These are phyloP conservation scores for Nicotiana undulata DNA, from an alignment of 257 asterid species.

Conservation along the genomic window DNA sequence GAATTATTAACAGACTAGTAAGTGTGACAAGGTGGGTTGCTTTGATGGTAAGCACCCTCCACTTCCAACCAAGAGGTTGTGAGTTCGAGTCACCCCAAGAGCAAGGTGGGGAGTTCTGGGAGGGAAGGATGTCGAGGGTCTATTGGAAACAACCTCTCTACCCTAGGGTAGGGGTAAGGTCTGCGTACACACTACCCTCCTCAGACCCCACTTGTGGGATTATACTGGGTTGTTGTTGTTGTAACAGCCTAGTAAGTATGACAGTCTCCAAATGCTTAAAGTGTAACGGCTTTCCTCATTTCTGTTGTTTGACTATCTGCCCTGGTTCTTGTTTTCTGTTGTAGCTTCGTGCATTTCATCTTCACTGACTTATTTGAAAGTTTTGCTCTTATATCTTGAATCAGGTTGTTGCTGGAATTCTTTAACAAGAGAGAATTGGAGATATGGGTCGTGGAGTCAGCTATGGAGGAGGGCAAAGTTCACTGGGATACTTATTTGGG, in stretches of 20 bases:
- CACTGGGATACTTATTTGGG: conserved; percentile 61
- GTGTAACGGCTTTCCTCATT: background rate
- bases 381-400: background rate
- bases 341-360: background rate
- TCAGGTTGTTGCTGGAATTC: background rate
- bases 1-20: background rate
- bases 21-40: too few relatives aligned
- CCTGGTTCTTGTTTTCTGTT: background rate
- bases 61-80: too few relatives aligned
- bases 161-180: too few relatives aligned
- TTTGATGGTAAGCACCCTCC: too few relatives aligned
- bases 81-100: too few relatives aligned
- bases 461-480: conserved; percentile 69
- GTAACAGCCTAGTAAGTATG: background rate
- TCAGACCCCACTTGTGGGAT: too few relatives aligned
- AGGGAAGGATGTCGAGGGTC: too few relatives aligned
- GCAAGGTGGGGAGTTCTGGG: too few relatives aligned
- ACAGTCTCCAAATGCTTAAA: background rate
- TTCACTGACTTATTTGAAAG: background rate
- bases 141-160: too few relatives aligned
- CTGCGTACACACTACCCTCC: too few relatives aligned
- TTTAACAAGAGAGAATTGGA: conserved; percentile 2
- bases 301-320: background rate
- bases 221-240: too few relatives aligned
- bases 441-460: conserved; percentile 62